Base-by-base conservation (phyloP, 805 yeast genomes). In the Nakazawaea peltata region DNA sequence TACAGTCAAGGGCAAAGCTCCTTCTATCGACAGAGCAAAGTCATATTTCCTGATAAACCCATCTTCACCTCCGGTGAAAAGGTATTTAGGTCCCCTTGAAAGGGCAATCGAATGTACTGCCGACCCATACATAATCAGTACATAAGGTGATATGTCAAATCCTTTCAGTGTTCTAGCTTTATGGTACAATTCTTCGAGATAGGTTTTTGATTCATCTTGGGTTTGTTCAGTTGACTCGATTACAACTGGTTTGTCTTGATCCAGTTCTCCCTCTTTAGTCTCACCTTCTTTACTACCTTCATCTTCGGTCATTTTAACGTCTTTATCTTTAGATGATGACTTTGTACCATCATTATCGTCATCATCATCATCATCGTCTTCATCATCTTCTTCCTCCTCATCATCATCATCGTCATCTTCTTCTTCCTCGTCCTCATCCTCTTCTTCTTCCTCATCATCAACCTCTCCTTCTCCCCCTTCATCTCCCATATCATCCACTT, bases 31-130 rank as follows among this genome's bases (percentile, higher is more conserved):
- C 23, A 80, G 81, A 26, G 78, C 69, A 43, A 92, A 80, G 57
- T 92, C 95, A 59, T 81, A 92, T 51, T 83, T 87, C 32, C 98
- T 65, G 23, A 92, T 82, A 48, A 77, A 84, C 4, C 98, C 98
- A 56, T 92, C 98, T 44, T 82, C 90, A 8, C 97, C 97, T 15
- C 98, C 98, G 1, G 95, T 80, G 48, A 88, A 81, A 26, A 92
- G 64, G 81, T 87, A 88, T 50, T 78, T 79, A 28, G 87, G 79
- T 5, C 94, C 94, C 47, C 72, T 74, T 1, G 94, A 73, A 30
- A 86, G 62, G 2, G 88, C 80, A 24, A 90, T 46, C 2, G 92
- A 71, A 56, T 86, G 86, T 22, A 92, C 80, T 19, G 82, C 78
- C 1, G 84, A 61, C 1, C 85, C 69, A 47, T 84, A 86, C 1